Conservation (phyloP, 2,329 filamentous ascomycete genomes). For the Aspergillus sp. region DNA sequence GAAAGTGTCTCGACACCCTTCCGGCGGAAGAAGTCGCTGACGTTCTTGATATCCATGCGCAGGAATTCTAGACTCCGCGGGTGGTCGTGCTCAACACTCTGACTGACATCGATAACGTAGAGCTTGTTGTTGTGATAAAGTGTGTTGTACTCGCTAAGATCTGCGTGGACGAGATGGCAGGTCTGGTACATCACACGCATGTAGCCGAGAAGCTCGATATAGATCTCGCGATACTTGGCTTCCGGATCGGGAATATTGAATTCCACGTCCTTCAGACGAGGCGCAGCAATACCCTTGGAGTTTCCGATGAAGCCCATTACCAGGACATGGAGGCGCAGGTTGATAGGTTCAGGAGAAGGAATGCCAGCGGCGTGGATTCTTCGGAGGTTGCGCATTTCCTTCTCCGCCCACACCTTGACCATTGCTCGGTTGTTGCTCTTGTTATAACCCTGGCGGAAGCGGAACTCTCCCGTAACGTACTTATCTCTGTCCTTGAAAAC, state of each 20-base stretch:
- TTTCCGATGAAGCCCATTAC: constrained; percentile 94
- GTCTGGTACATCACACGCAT: constrained; percentile 94
- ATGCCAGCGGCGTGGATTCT: constrained; percentile 83
- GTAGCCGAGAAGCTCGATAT: constrained; percentile 80
- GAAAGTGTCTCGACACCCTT: constrained; percentile 81
- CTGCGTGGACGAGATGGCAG: constrained; percentile 90
- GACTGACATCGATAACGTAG: constrained; percentile 96
- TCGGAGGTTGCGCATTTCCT: constrained; percentile 93
- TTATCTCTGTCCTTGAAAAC: constrained; percentile 98
- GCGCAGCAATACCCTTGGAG: constrained; percentile 83
- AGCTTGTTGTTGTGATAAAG: constrained; percentile 82
- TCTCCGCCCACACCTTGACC: constrained; percentile 99
- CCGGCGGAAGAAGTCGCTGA: constrained; percentile 86
- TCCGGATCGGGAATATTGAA: constrained; percentile 71
- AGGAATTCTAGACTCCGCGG: constrained; percentile 90
- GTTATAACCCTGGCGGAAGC: constrained; percentile 88
- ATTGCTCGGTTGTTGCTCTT: constrained; percentile 95
- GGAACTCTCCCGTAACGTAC: constrained; percentile 92
- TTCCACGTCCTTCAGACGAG: constrained; percentile 83
- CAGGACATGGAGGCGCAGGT: constrained; percentile 89
- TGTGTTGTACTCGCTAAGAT: constrained; percentile 97
- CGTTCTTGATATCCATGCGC: constrained; percentile 98
- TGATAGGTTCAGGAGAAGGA: constrained; percentile 85
- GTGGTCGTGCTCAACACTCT: constrained; percentile 96
- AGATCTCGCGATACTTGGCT: constrained; percentile 75